Conservation (phyloP, 768 basidiomycete genomes). For the Trametes maxima region DNA sequence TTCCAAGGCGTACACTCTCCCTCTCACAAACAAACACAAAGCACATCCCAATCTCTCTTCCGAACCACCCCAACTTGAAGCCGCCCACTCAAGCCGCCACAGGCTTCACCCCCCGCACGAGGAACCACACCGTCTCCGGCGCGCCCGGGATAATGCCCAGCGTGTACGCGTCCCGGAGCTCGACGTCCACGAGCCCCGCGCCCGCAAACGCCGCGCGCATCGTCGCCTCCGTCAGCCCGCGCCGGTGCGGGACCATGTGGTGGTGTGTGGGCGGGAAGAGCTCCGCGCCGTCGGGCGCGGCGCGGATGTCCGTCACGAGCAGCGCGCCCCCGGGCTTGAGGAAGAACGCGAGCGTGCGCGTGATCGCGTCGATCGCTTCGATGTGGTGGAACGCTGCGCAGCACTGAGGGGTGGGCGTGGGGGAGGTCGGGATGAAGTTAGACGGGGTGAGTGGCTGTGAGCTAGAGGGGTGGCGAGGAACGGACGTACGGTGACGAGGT, state of each 20-base stretch:
- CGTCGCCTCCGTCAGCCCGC: constrained; percentile 53
- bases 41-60: too few relatives aligned
- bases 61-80: not conserved
- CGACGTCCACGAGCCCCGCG: constrained; percentile 52
- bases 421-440: not conserved
- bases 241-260: constrained; percentile 55
- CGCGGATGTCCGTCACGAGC: constrained; percentile 55
- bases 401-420: constrained; percentile 47
- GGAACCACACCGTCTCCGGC: constrained; percentile 27
- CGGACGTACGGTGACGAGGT: constrained; percentile 67
- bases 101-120: constrained; percentile 8
- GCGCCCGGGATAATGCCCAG: constrained; percentile 35
- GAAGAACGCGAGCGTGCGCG: constrained; percentile 53
- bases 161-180: constrained; percentile 34
- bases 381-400: constrained; percentile 67
- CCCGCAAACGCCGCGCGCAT: constrained; percentile 53
- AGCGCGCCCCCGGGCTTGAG: constrained; percentile 65
- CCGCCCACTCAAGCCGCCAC: not conserved
- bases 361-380: constrained; percentile 49
- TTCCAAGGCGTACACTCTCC: too few relatives aligned
- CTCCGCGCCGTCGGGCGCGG: constrained; percentile 37
- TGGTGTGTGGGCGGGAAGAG: constrained; percentile 38
- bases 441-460: not conserved
- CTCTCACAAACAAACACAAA: too few relatives aligned
- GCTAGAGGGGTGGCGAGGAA: not conserved